Conservation (phyloP, 768 basidiomycete genomes). For the Calvatia gigantea region DNA sequence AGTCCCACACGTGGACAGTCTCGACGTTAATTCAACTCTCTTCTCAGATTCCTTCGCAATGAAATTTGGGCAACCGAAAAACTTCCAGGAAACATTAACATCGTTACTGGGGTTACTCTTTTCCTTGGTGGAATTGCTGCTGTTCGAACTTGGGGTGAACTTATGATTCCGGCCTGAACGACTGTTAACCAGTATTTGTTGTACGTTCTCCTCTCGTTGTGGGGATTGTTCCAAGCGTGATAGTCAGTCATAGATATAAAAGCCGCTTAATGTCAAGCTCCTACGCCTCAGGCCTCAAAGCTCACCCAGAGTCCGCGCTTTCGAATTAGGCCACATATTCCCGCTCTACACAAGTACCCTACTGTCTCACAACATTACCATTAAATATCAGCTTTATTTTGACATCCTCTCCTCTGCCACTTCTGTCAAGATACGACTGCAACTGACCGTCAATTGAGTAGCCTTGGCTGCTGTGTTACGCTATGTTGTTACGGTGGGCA, state of each 20-base stretch:
- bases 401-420: not conserved
- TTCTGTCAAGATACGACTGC: too few relatives aligned
- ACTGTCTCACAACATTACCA: not conserved
- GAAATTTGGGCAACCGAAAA: conserved; percentile 75
- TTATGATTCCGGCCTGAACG: conserved; percentile 63
- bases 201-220: not conserved
- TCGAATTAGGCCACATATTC: too few relatives aligned
- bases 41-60: conserved; percentile 45
- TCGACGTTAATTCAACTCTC: not conserved
- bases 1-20: conserved; percentile 19
- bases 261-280: not conserved
- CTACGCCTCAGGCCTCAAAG: too few relatives aligned
- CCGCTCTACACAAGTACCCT: not conserved
- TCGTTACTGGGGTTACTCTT: conserved; percentile 59
- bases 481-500: too few relatives aligned
- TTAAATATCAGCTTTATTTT: not conserved
- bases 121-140: conserved; percentile 70
- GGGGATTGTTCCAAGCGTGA: not conserved
- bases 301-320: too few relatives aligned
- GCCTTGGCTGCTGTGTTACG: too few relatives aligned
- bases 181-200: not conserved
- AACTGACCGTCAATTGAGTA: too few relatives aligned
- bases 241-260: not conserved
- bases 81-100: conserved; percentile 67
- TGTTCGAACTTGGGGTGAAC: conserved; percentile 74